Conservation (phyloP, 805 yeast genomes). For the Spathaspora sp. region DNA sequence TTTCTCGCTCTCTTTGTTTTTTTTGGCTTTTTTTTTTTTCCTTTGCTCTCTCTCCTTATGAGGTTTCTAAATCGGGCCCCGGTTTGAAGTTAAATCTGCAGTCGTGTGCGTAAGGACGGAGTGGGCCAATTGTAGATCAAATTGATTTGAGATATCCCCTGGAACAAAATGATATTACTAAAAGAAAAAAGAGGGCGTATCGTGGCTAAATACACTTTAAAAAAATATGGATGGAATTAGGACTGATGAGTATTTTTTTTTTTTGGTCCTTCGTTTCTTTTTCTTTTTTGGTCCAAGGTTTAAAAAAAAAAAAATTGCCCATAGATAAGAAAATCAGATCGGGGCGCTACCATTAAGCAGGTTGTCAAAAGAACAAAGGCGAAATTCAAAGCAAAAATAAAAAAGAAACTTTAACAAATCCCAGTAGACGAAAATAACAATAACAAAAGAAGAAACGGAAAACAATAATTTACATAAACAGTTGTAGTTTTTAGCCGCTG, state of each 20-base stretch:
- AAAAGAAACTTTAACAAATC: too few species aligned
- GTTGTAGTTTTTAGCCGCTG: too few species aligned
- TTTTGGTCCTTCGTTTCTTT: not conserved
- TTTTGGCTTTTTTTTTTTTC: slow-evolving; percentile 1
- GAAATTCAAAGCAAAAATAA: too few species aligned
- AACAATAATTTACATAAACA: too few species aligned
- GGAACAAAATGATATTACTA: not conserved
- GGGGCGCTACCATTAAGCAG: too few species aligned
- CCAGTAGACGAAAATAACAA: too few species aligned
- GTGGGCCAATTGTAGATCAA: not conserved
- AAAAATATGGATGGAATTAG: not conserved
- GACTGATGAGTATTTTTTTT: not conserved
- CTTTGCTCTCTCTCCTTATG: not conserved
- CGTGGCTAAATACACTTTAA: not conserved
- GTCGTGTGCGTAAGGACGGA: not conserved
- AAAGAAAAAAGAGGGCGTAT: not conserved
- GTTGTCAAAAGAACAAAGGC: too few species aligned
- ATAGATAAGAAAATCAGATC: not conserved
- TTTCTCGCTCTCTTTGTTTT: not conserved
- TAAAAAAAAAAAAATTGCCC: too few species aligned
- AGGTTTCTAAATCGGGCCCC: not conserved
- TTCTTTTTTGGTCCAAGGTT: too few species aligned
- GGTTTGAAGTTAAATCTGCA: not conserved
- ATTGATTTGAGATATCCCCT: not conserved
- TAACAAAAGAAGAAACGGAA: too few species aligned